A percentile compares a stretch with the other conserved stretches of the same genome.
Evolutionary conservation across 1,284 basidiomycete species (phyloP).

Genomic region (Ustilago cynodontis): DNA sequence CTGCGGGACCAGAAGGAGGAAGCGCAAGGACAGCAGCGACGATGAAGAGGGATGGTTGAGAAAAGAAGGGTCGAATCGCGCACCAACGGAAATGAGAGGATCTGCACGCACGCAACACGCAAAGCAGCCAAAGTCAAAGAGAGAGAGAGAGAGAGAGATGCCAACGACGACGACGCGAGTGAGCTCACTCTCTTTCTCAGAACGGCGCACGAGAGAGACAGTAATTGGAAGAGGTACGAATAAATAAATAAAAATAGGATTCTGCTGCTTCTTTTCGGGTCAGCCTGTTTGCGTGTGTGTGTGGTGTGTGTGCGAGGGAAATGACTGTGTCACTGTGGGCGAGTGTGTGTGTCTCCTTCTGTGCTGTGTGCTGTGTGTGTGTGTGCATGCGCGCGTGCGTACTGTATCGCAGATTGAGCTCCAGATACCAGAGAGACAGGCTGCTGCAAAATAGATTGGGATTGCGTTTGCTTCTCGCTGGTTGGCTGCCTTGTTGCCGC

Average conservation of each 20-base stretch:
- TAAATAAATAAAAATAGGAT: no score
- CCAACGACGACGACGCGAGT: slow-evolving; percentile 9
- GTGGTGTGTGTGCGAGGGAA: no score
- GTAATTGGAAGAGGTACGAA: not conserved
- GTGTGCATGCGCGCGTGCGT: slow-evolving; percentile 9
- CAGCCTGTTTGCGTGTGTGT: not conserved
- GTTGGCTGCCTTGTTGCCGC: not conserved
- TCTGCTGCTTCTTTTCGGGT: not conserved
- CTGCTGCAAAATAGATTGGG: no score
- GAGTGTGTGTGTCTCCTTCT: no score
- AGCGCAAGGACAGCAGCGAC: not conserved
- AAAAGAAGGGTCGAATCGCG: not conserved
- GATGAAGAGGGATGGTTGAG: not conserved
- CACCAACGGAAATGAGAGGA: slow-evolving; percentile 7
- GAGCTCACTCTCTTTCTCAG: not conserved
- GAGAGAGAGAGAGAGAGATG: no score
- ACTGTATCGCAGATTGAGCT: not conserved
- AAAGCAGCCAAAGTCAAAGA: not conserved
- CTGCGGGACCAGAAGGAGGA: not conserved
- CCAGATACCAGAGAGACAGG: not conserved
- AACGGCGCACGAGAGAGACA: slow-evolving; percentile 7
- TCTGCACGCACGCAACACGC: slow-evolving; percentile 1
- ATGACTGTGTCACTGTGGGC: no score
- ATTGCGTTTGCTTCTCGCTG: not conserved
- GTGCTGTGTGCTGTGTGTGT: slow-evolving; percentile 9